phyloP scores from a whole-genome alignment of 2,329 filamentous ascomycete species.

The Albophoma yamanashiensis region DNA sequence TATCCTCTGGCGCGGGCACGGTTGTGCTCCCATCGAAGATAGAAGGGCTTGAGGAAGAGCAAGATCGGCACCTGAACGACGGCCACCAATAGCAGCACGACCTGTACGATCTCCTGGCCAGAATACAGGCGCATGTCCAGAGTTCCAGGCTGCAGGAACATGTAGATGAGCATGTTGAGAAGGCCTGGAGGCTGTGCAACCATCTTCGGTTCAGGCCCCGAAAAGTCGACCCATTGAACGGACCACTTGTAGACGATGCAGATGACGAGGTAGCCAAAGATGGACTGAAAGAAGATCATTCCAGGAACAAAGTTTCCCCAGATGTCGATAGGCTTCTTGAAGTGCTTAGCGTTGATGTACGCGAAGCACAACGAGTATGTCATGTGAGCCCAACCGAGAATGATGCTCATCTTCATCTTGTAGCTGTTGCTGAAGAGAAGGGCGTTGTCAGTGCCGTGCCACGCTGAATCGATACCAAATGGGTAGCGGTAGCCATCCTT shows the following conservation, averaged over 20 bases:
- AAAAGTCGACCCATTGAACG: constrained; percentile 62
- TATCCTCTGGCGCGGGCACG: constrained; percentile 79
- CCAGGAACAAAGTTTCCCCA: constrained; percentile 96
- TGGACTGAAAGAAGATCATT: constrained; percentile 99
- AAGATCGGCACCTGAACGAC: constrained; percentile 80
- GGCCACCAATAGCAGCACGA: constrained; percentile 70
- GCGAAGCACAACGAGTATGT: constrained; percentile 93
- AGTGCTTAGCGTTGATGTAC: constrained; percentile 87
- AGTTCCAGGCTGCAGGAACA: constrained; percentile 85
- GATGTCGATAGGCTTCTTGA: constrained; percentile 90
- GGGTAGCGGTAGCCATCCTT: constrained; percentile 73
- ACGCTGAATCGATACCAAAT: constrained; percentile 90
- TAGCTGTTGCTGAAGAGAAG: constrained; percentile 95
- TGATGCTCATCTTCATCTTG: constrained; percentile 99
- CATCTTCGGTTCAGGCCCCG: background rate
- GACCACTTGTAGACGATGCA: constrained; percentile 97
- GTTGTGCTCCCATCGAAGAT: constrained; percentile 90
- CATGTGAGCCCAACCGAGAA: constrained; percentile 97
- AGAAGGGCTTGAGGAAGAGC: constrained; percentile 91
- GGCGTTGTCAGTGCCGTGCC: constrained; percentile 93
- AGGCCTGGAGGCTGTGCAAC: constrained; percentile 67
- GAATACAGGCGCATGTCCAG: constrained; percentile 64
- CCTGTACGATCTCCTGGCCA: constrained; percentile 67
- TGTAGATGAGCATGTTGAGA: constrained; percentile 98
- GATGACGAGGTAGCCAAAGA: constrained; percentile 92